Conservation (phyloP, 2,329 filamentous ascomycete species). For the Helminthosporium solani region DNA sequence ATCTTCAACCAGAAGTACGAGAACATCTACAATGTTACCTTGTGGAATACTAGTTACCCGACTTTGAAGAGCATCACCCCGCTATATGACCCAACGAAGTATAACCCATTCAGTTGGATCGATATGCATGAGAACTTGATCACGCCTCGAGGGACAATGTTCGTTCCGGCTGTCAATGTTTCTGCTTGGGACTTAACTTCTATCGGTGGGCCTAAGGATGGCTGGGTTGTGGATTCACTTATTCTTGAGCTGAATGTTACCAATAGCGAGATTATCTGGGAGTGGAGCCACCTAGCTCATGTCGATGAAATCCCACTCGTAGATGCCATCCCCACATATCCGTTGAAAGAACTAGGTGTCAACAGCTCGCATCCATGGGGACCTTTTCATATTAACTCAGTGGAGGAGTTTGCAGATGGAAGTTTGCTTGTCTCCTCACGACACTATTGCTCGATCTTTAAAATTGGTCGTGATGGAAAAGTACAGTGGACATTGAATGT, state of each 20-base stretch:
- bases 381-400: constrained; percentile 4
- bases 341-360: background rate
- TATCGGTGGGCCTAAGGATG: constrained; percentile 2
- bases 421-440: constrained; percentile 6
- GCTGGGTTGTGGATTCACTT: constrained; percentile 1
- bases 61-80: constrained; percentile 7
- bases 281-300: constrained; percentile 13
- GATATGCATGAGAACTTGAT: constrained; percentile 14
- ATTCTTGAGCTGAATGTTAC: constrained; percentile 7
- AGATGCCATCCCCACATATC: constrained; percentile 4
- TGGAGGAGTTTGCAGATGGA: constrained; percentile 4
- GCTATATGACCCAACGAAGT: constrained; percentile 9
- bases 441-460: constrained; percentile 7
- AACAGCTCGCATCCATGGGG: constrained; percentile 3
- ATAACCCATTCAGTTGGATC: constrained; percentile 8
- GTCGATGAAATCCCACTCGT: constrained; percentile 4
- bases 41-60: constrained; percentile 5
- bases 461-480: constrained; percentile 2
- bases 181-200: constrained; percentile 11
- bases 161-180: constrained; percentile 9
- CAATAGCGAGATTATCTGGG: constrained; percentile 11
- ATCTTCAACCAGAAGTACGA: constrained; percentile 1
- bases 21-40: constrained; percentile 5
- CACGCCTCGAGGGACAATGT: constrained; percentile 9
- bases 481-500: constrained; percentile 7